Conservation (phyloP, 192 early-diverging fungal species). For the Mortierella alpina region DNA sequence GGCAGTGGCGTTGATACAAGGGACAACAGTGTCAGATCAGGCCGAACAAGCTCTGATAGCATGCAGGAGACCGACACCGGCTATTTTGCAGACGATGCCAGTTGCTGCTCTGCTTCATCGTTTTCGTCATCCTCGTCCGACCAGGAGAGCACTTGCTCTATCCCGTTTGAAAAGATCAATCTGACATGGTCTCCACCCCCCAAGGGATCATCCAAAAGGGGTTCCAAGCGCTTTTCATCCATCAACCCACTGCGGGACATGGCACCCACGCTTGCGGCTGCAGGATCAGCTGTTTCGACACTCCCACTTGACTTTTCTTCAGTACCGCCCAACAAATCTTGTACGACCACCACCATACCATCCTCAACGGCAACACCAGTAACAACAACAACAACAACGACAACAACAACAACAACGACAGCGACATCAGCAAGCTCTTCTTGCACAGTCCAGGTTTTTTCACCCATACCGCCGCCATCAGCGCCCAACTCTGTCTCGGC, state of each 20-base stretch:
- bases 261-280: not conserved
- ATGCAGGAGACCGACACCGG: constrained; percentile 42
- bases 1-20: not conserved
- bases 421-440: not conserved
- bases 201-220: constrained; percentile 39
- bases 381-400: too few species aligned
- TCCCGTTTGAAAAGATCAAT: constrained; percentile 51
- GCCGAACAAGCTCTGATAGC: constrained; percentile 29
- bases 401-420: not conserved
- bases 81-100: constrained; percentile 25
- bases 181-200: constrained; percentile 48
- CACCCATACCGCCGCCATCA: not conserved
- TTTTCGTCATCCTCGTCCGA: constrained; percentile 14
- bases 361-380: not conserved
- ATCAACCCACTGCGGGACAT: constrained; percentile 21
- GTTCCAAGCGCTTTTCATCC: constrained; percentile 46
- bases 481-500: not conserved
- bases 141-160: constrained; percentile 16
- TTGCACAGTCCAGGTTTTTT: not conserved
- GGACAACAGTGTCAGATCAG: not conserved
- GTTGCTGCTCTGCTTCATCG: constrained; percentile 36
- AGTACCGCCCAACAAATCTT: constrained; percentile 19
- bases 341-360: constrained; percentile 14
- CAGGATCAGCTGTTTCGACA: not conserved
- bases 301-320: not conserved